Evolutionary conservation across 805 yeast species (phyloP).

Genomic region (Nakazawaea peltata): DNA sequence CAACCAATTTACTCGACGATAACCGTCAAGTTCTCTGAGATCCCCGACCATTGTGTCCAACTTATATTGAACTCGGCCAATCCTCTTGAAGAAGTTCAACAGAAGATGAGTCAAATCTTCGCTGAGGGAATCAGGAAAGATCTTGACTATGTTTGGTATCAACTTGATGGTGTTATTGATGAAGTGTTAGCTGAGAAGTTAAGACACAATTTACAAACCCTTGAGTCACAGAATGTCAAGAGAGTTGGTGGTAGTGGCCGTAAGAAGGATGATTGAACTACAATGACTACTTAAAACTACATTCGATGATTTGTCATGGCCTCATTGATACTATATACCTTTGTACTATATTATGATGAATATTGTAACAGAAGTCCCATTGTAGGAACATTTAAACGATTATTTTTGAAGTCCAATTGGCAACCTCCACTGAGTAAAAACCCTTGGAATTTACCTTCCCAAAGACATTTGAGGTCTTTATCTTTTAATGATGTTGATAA

Average conservation of each 20-base stretch:
- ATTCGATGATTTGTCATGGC: not conserved
- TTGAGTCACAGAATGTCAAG: conserved; percentile 15
- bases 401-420: conserved; percentile 34
- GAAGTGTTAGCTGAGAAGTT: conserved; percentile 56
- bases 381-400: conserved; percentile 35
- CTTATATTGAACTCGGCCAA: conserved; percentile 60
- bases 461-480: conserved; percentile 51
- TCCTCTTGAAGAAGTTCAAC: conserved; percentile 45
- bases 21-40: conserved; percentile 55
- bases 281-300: too few relatives aligned
- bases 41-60: conserved; percentile 59
- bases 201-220: conserved; percentile 42
- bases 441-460: conserved; percentile 86
- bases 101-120: conserved; percentile 54
- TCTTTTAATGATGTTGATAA: conserved; percentile 63
- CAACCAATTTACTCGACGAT: conserved; percentile 47
- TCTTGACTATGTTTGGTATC: conserved; percentile 72
- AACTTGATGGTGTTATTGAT: conserved; percentile 69
- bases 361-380: conserved; percentile 59
- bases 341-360: conserved; percentile 33
- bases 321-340: too few relatives aligned
- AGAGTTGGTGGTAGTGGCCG: conserved; percentile 6
- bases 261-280: conserved; percentile 4
- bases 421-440: conserved; percentile 74
- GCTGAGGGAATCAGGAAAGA: conserved; percentile 52